phyloP scores from a whole-genome alignment of 2,329 filamentous ascomycete species.

The Ambrosiella cleistominuta region DNA sequence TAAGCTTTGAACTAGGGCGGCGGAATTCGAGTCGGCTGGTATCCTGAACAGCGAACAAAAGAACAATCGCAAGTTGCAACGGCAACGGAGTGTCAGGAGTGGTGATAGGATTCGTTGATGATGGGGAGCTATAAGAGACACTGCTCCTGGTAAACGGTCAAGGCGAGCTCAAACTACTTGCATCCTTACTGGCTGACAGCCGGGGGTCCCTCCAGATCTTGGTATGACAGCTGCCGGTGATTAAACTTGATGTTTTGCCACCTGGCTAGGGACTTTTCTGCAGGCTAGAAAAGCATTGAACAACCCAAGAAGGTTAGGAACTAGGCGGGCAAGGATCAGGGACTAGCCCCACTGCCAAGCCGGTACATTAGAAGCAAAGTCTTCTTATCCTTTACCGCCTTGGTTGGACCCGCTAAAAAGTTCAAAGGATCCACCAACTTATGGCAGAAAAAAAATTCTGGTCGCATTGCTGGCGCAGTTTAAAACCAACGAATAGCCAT shows the following conservation, averaged over 20 bases:
- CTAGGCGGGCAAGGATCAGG: not conserved
- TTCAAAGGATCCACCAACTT: conserved; percentile 20
- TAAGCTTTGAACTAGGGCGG: not conserved
- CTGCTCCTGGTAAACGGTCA: not conserved
- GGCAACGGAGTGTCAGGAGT: not conserved
- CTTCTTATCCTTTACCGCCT: conserved; percentile 21
- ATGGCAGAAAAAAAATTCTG: conserved; percentile 18
- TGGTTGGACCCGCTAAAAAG: conserved; percentile 12
- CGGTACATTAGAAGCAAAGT: not conserved
- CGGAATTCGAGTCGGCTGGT: not conserved
- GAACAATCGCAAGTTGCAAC: not conserved
- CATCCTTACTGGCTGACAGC: not conserved
- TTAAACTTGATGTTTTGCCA: not conserved
- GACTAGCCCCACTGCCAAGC: not conserved
- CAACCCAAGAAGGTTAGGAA: too few relatives aligned
- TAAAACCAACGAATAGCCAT: conserved; percentile 5
- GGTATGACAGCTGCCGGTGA: not conserved
- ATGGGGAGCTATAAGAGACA: not conserved
- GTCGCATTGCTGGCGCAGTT: conserved; percentile 6
- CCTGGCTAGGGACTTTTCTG: not conserved
- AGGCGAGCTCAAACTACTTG: not conserved
- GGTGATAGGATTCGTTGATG: not conserved
- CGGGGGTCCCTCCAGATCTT: not conserved
- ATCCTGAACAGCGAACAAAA: not conserved
- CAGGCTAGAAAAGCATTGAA: too few relatives aligned